Evolutionary conservation across 164 flowering plant genomes (phyloP), one percentile per base, ranked within the genome.

Genomic region (Vitis amurensis): DNA sequence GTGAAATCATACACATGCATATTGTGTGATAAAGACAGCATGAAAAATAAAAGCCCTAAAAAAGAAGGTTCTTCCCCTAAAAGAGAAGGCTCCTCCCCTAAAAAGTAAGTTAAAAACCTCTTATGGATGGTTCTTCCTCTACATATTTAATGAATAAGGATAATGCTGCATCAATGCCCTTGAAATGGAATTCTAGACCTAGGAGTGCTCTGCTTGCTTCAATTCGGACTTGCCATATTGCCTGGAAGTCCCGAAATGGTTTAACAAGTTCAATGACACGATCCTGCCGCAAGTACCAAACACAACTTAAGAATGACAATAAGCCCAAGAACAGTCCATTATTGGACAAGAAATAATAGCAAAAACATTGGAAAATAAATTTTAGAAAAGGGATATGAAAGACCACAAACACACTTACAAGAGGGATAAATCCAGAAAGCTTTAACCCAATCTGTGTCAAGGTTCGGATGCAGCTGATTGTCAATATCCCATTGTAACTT

Each of bases 201-300:
- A 95, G 91, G 11, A 95, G 93, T 44, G 97, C 89, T 69, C 91
- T 82, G 77, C 85, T 79, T 61, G 98, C 98, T 79, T 93, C 98
- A 70, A 88, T 74, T 62, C 97, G 90, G 75, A 95, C 87, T 84
- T 88, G 85, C 98, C 96, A 93, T 16, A 76, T n/a, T 19, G 81
- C 68, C 62, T 78, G 86, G 11, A 67, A 70, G 70, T 79, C 81
- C 47, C 81, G 84, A 69, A 87, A 95, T 47, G 95, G 95, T 81
- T 78, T 84, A 70, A 95, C 82, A 64, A 93, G 90, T 64, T 87
- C 83, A 53, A 74, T 59, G n/a, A 91, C 80, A 65, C 84, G 87
- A 71, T 89, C 97, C 97, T 95, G 89, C 68, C 78, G 16, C 62
- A 29, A 77, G 15, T 59, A 51, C 15, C 0, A 19, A 55, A 55